Conservation (phyloP, 371 early-diverging fungal genomes). For the Nematocida ausubeli region DNA sequence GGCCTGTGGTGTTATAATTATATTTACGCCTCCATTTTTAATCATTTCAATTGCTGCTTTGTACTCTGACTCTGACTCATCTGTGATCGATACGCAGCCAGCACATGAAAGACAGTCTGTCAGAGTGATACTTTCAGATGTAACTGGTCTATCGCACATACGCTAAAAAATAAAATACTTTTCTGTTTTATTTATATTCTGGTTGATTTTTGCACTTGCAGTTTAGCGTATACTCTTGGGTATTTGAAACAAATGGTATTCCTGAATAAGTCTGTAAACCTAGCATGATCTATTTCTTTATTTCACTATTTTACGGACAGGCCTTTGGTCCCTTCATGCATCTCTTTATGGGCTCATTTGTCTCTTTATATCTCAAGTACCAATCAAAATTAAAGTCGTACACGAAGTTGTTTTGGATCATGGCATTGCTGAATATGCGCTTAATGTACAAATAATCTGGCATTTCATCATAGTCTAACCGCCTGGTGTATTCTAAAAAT, state of each 20-base stretch:
- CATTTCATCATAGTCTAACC: conserved; percentile 85
- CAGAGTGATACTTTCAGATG: not conserved
- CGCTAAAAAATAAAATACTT: not conserved
- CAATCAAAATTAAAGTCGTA: conserved; percentile 55
- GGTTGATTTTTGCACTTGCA: too few relatives aligned
- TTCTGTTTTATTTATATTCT: too few relatives aligned
- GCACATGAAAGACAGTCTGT: conserved; percentile 15
- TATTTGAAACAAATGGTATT: too few relatives aligned
- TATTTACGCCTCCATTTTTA: conserved; percentile 3
- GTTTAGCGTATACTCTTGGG: too few relatives aligned
- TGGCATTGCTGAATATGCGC: conserved; percentile 47
- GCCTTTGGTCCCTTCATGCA: conserved; percentile 26
- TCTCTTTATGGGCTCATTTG: conserved; percentile 37
- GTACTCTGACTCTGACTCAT: not conserved
- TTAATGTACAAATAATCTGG: conserved; percentile 75
- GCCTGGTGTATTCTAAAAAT: conserved; percentile 83
- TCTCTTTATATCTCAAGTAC: conserved; percentile 33
- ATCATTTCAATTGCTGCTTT: not conserved
- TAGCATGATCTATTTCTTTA: too few relatives aligned
- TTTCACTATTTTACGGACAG: conserved; percentile 7
- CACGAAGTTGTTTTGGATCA: conserved; percentile 49
- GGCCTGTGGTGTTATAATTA: conserved; percentile 38
- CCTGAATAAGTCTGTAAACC: too few relatives aligned
- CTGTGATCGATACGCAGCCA: conserved; percentile 2
- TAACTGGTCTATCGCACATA: conserved; percentile 13